These are phyloP conservation scores for Pseudogymnoascus sp. DNA, from an alignment of 2,329 filamentous ascomycete species.

Conservation along the genomic window DNA sequence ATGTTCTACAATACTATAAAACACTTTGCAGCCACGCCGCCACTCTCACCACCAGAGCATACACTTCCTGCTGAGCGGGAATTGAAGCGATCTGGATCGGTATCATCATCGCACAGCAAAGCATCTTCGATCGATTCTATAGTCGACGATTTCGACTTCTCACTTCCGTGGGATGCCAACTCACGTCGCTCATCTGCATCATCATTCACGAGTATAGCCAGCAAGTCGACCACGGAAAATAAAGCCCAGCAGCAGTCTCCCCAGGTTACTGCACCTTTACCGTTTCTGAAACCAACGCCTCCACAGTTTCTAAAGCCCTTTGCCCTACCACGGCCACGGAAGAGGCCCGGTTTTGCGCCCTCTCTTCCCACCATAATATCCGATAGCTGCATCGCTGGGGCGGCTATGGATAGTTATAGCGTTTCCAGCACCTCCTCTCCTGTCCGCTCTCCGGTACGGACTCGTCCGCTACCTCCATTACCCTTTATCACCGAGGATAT, in stretches of 20 bases:
- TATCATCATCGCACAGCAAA: conserved; percentile 1
- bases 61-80: neutral
- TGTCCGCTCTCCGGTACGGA: neutral
- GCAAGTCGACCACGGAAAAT: neutral
- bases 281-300: neutral
- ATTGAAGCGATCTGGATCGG: neutral
- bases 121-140: neutral
- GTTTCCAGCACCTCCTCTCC: neutral
- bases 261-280: neutral
- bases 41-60: neutral
- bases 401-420: neutral
- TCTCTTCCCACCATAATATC: conserved; percentile 3
- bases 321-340: neutral
- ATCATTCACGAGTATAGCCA: conserved; percentile 1
- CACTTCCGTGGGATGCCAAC: conserved; percentile 1
- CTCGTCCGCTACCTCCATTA: neutral
- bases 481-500: neutral
- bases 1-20: neutral
- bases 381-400: neutral
- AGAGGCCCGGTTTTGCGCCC: neutral
- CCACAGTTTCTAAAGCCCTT: neutral
- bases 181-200: conserved; percentile 1
- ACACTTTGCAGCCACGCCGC: neutral
- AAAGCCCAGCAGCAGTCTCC: neutral
- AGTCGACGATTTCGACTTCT: neutral